Evolutionary conservation across 2,329 filamentous ascomycete species (phyloP).

Genomic region (Trichophyton simii): DNA sequence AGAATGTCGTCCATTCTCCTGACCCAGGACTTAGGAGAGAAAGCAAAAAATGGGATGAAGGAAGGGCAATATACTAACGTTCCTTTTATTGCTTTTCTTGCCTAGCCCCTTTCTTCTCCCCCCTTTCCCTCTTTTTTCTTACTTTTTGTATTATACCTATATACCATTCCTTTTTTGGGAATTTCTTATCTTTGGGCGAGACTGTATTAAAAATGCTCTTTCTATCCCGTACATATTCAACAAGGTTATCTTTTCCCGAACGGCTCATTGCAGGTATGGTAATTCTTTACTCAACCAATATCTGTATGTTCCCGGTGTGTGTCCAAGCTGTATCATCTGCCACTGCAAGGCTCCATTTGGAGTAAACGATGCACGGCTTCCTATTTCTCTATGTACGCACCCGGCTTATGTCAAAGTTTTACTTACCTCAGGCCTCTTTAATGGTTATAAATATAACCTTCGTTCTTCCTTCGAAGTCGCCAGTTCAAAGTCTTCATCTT

Average conservation of each 20-base stretch:
- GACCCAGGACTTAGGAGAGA: slow-evolving; percentile 22
- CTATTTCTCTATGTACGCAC: background rate
- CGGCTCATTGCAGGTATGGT: background rate
- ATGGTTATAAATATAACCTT: background rate
- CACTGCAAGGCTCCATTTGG: background rate
- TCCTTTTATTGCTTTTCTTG: background rate
- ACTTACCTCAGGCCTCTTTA: background rate
- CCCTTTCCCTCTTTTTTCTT: no score
- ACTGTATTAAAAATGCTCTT: background rate
- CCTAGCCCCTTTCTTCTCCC: background rate
- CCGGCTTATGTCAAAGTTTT: background rate
- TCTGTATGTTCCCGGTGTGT: background rate
- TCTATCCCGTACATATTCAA: background rate
- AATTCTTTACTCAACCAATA: background rate
- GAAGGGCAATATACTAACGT: slow-evolving; percentile 34
- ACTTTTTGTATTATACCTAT: background rate
- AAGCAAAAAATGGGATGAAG: slow-evolving; percentile 36
- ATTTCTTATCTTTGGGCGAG: background rate
- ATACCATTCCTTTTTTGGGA: background rate
- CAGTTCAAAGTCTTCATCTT: background rate
- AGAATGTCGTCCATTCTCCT: slow-evolving; percentile 15
- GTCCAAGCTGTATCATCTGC: background rate
- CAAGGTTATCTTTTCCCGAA: background rate
- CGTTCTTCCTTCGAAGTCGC: background rate
- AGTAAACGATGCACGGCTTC: background rate